Percentiles rank a stretch among this genome's conserved stretches.
phyloP scores from a whole-genome alignment of 176 grass and related monocot genomes.

The Eleusine coracana region DNA sequence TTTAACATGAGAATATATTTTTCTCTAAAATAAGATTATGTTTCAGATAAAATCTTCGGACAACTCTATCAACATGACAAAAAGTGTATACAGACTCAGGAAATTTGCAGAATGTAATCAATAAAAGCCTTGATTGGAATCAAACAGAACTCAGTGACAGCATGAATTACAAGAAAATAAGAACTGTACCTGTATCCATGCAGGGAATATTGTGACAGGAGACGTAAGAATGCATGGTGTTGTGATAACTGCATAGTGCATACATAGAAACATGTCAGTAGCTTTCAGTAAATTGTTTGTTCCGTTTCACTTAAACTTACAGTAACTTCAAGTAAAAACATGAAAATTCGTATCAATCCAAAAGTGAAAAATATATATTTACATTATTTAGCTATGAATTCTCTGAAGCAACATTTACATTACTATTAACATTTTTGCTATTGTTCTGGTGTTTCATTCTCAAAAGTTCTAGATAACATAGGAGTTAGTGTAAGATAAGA shows the following conservation, averaged over 20 bases:
- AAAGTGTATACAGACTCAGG: neutral
- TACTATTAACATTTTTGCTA: neutral
- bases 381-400: neutral
- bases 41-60: neutral
- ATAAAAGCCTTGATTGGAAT: neutral
- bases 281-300: neutral
- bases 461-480: neutral
- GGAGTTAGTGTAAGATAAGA: neutral
- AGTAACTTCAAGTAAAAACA: neutral
- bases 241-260: slow-evolving; percentile 55
- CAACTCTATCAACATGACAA: neutral
- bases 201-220: slow-evolving; percentile 65
- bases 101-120: neutral
- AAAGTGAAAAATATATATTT: neutral
- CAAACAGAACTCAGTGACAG: slow-evolving; percentile 23
- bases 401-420: neutral
- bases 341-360: neutral
- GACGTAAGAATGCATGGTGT: slow-evolving; percentile 67
- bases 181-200: slow-evolving; percentile 61
- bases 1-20: neutral
- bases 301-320: neutral
- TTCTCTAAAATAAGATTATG: slow-evolving; percentile 24
- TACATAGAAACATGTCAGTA: slow-evolving; percentile 8
- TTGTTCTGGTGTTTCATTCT: neutral
- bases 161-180: slow-evolving; percentile 1